phyloP scores from a whole-genome alignment of 2,329 filamentous ascomycete genomes.

The Paecilomyces sp. region DNA sequence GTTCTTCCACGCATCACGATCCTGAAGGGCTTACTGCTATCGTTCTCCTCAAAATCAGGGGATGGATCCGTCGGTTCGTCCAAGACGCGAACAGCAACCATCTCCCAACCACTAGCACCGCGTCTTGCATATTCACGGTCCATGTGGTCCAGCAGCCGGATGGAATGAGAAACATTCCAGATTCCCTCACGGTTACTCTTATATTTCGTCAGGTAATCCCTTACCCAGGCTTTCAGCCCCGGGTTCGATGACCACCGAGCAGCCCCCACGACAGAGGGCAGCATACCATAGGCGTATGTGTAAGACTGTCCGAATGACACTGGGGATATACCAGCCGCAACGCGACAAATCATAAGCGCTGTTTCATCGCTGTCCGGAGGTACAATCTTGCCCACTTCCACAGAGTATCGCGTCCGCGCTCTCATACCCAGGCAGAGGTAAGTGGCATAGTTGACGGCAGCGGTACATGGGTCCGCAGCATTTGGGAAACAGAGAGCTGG shows the following conservation, averaged over 20 bases:
- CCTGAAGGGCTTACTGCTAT: constrained; percentile 3
- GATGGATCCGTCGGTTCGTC: constrained; percentile 4
- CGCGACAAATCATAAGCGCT: constrained; percentile 7
- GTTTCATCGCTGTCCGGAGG: constrained; percentile 7
- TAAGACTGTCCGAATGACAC: constrained; percentile 6
- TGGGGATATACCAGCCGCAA: constrained; percentile 6
- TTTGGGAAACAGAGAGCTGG: constrained; percentile 6
- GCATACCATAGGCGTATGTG: constrained; percentile 8
- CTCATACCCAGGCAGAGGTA: constrained; percentile 8
- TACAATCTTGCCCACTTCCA: constrained; percentile 1
- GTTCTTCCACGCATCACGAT: constrained; percentile 1
- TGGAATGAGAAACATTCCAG: constrained; percentile 5
- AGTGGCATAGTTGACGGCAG: constrained; percentile 8
- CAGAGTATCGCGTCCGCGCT: constrained; percentile 6
- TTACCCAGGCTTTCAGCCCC: constrained; percentile 6
- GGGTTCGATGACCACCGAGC: constrained; percentile 8
- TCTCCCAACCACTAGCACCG: neutral
- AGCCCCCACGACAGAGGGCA: constrained; percentile 8
- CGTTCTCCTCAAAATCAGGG: constrained; percentile 1
- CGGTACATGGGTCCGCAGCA: constrained; percentile 4
- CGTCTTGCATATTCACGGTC: neutral
- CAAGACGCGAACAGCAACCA: constrained; percentile 1
- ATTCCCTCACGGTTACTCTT: constrained; percentile 4
- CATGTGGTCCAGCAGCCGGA: constrained; percentile 3
- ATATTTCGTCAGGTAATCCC: constrained; percentile 5